These are phyloP conservation scores for Leishmania martiniquensis DNA, from an alignment of 208 protist species.

Conservation along the genomic window DNA sequence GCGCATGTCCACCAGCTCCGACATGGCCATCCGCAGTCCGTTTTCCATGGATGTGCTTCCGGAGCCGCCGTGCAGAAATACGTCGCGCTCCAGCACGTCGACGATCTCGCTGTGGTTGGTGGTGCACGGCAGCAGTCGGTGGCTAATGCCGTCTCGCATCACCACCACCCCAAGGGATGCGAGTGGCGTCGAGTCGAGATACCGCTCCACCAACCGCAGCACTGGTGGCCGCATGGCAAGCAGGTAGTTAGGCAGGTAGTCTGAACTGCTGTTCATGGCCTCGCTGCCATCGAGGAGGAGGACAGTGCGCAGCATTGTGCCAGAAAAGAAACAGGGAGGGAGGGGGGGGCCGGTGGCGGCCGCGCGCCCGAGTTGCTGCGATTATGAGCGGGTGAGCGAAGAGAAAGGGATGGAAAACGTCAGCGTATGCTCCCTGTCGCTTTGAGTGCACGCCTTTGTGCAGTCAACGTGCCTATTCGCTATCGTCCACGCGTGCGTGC, in stretches of 20 bases:
- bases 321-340: not conserved
- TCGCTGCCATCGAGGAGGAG: slow-evolving; percentile 87
- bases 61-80: slow-evolving; percentile 82
- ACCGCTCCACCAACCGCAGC: slow-evolving; percentile 52
- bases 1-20: slow-evolving; percentile 78
- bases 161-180: slow-evolving; percentile 75
- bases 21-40: slow-evolving; percentile 74
- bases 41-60: slow-evolving; percentile 80
- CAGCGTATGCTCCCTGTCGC: not conserved
- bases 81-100: slow-evolving; percentile 68
- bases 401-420: not conserved
- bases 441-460: not conserved
- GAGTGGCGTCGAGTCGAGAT: slow-evolving; percentile 75
- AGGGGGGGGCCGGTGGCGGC: not conserved
- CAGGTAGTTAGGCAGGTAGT: slow-evolving; percentile 87
- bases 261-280: slow-evolving; percentile 77
- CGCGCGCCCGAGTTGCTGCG: not conserved
- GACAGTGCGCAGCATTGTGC: slow-evolving; percentile 67
- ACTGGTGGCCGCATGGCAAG: slow-evolving; percentile 73
- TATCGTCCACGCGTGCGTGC: not conserved
- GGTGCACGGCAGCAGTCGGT: slow-evolving; percentile 60
- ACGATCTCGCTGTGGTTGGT: slow-evolving; percentile 70
- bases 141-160: slow-evolving; percentile 80
- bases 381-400: not conserved
- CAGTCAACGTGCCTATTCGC: not conserved